A percentile compares a stretch with the other conserved stretches of the same genome.
Conservation (phyloP, 805 yeast genomes). For the Candida taoyuanica region DNA sequence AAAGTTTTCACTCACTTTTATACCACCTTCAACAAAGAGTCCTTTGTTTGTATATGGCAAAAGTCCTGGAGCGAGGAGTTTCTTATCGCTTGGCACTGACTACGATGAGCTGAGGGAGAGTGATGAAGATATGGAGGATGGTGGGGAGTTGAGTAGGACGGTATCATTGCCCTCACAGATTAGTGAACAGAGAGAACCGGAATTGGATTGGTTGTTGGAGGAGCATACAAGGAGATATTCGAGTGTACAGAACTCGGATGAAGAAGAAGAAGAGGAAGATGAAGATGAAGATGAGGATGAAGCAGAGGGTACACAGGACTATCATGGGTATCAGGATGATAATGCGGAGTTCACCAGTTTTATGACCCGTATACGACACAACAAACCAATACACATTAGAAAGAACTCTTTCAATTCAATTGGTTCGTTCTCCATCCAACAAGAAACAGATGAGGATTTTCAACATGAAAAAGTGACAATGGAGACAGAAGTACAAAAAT, state of each 20-base stretch:
- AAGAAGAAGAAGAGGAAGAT: constrained; percentile 19
- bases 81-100: constrained; percentile 36
- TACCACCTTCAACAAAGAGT: constrained; percentile 38
- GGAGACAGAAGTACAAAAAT: constrained; percentile 32
- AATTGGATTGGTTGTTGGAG: constrained; percentile 35
- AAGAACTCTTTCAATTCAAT: constrained; percentile 21
- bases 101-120: constrained; percentile 27
- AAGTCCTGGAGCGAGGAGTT: constrained; percentile 34
- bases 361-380: constrained; percentile 23
- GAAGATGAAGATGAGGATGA: constrained; percentile 11
- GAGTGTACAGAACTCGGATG: constrained; percentile 19
- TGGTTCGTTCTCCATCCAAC: constrained; percentile 21
- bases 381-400: constrained; percentile 8
- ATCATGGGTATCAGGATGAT: constrained; percentile 25
- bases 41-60: constrained; percentile 33
- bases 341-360: constrained; percentile 18
- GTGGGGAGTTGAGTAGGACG: constrained; percentile 36
- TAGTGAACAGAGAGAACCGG: constrained; percentile 27
- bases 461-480: constrained; percentile 32
- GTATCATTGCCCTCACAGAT: constrained; percentile 38
- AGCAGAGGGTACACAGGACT: constrained; percentile 6
- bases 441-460: constrained; percentile 25
- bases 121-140: constrained; percentile 26
- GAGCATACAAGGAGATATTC: constrained; percentile 38
- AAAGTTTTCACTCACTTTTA: constrained; percentile 32